Evolutionary conservation across 768 basidiomycete genomes (phyloP).

Genomic region (Mycena crocata): DNA sequence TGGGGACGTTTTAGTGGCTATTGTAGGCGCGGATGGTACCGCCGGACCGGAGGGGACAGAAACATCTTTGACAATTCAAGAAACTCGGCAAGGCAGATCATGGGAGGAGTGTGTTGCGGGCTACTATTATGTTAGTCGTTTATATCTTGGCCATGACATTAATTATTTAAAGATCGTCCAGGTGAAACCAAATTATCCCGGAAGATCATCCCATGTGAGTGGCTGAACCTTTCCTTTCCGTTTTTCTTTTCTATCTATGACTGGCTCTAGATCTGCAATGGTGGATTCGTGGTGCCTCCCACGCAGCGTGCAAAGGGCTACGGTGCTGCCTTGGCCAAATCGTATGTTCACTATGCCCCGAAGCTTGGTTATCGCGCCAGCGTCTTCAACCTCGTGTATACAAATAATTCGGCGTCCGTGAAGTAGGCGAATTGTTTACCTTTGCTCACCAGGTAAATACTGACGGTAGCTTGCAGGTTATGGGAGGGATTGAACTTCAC

Average conservation of each 20-base stretch:
- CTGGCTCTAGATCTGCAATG: conserved; percentile 80
- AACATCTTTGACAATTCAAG: conserved; percentile 50
- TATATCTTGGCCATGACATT: not conserved
- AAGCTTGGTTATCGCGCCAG: conserved; percentile 79
- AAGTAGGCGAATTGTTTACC: conserved; percentile 55
- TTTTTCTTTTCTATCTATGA: conserved; percentile 1
- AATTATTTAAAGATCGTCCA: conserved; percentile 34
- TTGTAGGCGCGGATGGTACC: conserved; percentile 45
- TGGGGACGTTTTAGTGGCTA: conserved; percentile 79
- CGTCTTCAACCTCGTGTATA: conserved; percentile 93
- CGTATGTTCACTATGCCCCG: conserved; percentile 86
- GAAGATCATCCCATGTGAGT: conserved; percentile 89
- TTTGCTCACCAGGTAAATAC: not conserved
- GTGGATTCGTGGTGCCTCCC: conserved; percentile 85
- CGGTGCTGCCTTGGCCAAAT: conserved; percentile 78
- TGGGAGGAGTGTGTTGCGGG: conserved; percentile 83
- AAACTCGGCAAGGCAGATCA: conserved; percentile 57
- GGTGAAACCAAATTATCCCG: conserved; percentile 92
- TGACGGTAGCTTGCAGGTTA: conserved; percentile 57
- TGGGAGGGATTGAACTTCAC: conserved; percentile 89
- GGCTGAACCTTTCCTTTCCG: conserved; percentile 43
- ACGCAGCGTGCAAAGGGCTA: conserved; percentile 71
- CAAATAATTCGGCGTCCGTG: conserved; percentile 82
- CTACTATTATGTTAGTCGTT: conserved; percentile 75
- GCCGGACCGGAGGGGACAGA: conserved; percentile 33